phyloP scores from a whole-genome alignment of 768 basidiomycete species.

The Rubroboletus pulcherrimus region DNA sequence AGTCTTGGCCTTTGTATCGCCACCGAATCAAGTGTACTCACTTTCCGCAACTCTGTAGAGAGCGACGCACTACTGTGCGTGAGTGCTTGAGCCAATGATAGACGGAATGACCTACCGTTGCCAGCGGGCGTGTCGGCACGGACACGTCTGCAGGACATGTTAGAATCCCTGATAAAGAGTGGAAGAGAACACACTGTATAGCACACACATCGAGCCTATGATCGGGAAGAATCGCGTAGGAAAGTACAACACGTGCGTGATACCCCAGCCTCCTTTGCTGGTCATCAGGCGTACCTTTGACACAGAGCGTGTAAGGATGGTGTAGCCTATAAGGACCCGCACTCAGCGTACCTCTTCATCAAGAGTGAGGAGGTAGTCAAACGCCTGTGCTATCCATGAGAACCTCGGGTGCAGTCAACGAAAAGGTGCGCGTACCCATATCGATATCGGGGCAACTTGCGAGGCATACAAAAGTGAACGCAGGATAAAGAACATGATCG shows the following conservation, averaged over 20 bases:
- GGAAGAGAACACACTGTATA: constrained; percentile 1
- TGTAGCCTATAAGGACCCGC: too few relatives aligned
- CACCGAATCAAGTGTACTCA: background rate
- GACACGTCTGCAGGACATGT: constrained; percentile 1
- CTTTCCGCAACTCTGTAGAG: constrained; percentile 9
- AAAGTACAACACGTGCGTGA: constrained; percentile 10
- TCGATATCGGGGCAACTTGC: constrained; percentile 10
- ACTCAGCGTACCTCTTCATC: constrained; percentile 7
- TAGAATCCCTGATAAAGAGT: background rate
- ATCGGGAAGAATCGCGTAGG: constrained; percentile 10
- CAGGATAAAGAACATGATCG: background rate
- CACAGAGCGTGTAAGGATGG: background rate
- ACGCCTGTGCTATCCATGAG: background rate
- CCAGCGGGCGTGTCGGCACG: background rate
- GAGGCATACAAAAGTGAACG: background rate
- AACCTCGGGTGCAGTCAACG: background rate
- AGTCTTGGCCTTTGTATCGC: background rate
- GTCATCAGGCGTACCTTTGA: constrained; percentile 5
- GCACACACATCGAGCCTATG: constrained; percentile 1
- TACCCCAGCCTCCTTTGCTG: background rate
- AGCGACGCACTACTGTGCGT: background rate
- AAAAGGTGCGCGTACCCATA: constrained; percentile 3
- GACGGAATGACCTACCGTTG: background rate
- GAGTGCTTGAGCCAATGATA: background rate
- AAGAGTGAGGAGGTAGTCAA: constrained; percentile 12